Evolutionary conservation across 192 early-diverging fungal species (phyloP).

Genomic region (Coemansia asiatica): DNA sequence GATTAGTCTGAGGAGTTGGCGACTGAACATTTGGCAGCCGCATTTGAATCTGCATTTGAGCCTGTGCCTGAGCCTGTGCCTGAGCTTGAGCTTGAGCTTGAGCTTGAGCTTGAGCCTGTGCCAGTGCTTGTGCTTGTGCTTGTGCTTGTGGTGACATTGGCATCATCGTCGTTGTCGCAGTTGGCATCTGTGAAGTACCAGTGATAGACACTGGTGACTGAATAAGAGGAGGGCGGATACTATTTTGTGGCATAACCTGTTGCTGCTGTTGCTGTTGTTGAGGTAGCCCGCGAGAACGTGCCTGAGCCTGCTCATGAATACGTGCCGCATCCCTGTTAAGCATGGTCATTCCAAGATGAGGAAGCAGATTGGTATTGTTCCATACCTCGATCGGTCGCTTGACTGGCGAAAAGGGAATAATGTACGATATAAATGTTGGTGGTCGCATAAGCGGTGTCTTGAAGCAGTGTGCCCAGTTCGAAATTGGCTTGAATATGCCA

Average conservation of each 20-base stretch:
- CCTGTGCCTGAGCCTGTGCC: too few relatives aligned
- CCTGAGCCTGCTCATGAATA: constrained; percentile 6
- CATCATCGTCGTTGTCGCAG: not conserved
- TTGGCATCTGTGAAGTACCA: not conserved
- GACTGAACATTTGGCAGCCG: constrained; percentile 4
- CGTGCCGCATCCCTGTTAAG: constrained; percentile 46
- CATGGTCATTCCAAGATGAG: constrained; percentile 35
- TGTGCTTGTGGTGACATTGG: not conserved
- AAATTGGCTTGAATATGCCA: constrained; percentile 25
- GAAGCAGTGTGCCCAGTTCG: constrained; percentile 52
- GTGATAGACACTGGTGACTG: not conserved
- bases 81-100: too few relatives aligned
- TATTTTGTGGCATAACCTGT: not conserved
- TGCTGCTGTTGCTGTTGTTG: constrained; percentile 24
- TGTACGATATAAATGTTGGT: constrained; percentile 45
- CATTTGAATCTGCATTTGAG: not conserved
- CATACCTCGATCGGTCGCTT: constrained; percentile 34
- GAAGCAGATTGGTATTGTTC: constrained; percentile 36
- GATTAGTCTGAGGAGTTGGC: constrained; percentile 3
- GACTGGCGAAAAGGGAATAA: constrained; percentile 29
- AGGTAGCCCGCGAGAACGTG: constrained; percentile 15
- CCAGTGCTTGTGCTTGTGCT: too few relatives aligned
- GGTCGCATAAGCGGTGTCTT: constrained; percentile 51
- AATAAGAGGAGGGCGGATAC: constrained; percentile 2
- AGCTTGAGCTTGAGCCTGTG: too few relatives aligned